Evolutionary conservation across 202 grass and related monocot genomes (phyloP), one percentile per base, ranked within the genome.

Genomic region (Carex sylvatica): DNA sequence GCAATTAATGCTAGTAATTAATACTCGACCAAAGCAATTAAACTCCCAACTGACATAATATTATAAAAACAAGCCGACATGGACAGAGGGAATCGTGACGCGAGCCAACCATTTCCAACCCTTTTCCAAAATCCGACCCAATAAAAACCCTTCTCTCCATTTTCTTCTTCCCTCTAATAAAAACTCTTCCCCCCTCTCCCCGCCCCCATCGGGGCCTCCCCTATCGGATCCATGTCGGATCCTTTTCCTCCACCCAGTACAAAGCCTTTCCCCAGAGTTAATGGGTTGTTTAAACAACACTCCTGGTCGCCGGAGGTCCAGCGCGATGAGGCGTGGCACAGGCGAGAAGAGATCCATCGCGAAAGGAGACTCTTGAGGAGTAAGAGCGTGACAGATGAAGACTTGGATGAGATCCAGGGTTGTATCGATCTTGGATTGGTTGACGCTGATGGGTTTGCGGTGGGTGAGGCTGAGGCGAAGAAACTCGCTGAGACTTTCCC

Each of bases 271-370:
- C 61, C 31, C 6, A 26, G 18, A 47, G 6, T 28, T 11, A 79
- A 74, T 36, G 93, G 88, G 2, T 74, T 95, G 44, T 86, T 79
- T 78, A 95, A 95, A 79, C 93, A 95, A 81, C 89, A 90, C 54
- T 95, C 93, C 42, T 95, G 90, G 93, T 95, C 93, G 51, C 93
- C 93, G 9, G 93, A 92, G 31, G 84, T 87, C 53, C 90, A 92
- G 88, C 82, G 93, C 9, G 93, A 95, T 78, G 93, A 87, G 70
- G 61, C 84, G 9, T 95, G 93, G 93, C 87, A 90, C 84, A 84
- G 90, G 13, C 86, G 90, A 13, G 46, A 89, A 0, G 88, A 82
- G 73, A 84, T 90, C 23, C 60, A 85, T 36, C 22, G 54, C 33
- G 56, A 56, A 8, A 70, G 73, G 2, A 36, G 87, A 4, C 24